phyloP scores from a whole-genome alignment of 441 rosid species.

The Erysimum pusillum region DNA sequence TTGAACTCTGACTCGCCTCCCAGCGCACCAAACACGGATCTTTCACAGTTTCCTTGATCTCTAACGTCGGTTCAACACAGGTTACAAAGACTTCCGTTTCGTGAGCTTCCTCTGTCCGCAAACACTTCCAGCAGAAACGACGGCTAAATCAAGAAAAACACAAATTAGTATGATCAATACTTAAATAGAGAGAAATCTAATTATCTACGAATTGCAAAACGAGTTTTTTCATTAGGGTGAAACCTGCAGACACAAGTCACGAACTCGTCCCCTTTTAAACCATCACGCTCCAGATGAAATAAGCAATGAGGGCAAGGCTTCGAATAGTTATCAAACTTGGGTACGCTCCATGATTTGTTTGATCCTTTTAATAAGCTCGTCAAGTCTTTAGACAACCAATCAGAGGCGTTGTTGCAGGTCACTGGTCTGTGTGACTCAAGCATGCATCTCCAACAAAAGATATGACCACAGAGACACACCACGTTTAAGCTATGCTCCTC shows the following conservation, averaged over 20 bases:
- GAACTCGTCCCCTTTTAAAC: background rate
- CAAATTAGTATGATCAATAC: background rate
- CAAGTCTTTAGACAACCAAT: constrained; percentile 31
- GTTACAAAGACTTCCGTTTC: background rate
- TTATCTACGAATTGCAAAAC: background rate
- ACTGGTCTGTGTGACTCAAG: constrained; percentile 44
- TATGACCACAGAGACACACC: constrained; percentile 41
- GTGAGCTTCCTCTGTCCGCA: background rate
- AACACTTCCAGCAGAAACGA: constrained; percentile 27
- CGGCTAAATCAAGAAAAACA: constrained; percentile 24
- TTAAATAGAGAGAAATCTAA: background rate
- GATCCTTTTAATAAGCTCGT: background rate
- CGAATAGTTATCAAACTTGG: background rate
- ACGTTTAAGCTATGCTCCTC: constrained; percentile 14
- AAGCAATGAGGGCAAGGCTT: constrained; percentile 36
- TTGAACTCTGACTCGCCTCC: background rate
- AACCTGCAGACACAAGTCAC: constrained; percentile 41
- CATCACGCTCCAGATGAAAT: background rate
- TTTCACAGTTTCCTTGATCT: background rate
- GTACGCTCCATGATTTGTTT: background rate
- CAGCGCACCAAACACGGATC: constrained; percentile 15
- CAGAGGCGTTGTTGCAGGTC: constrained; percentile 42
- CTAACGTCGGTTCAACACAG: background rate
- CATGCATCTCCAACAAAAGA: constrained; percentile 40
- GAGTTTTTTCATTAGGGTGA: background rate